Evolutionary conservation across 306 rosid genomes (phyloP).

Genomic region (Vigna hirtella): DNA sequence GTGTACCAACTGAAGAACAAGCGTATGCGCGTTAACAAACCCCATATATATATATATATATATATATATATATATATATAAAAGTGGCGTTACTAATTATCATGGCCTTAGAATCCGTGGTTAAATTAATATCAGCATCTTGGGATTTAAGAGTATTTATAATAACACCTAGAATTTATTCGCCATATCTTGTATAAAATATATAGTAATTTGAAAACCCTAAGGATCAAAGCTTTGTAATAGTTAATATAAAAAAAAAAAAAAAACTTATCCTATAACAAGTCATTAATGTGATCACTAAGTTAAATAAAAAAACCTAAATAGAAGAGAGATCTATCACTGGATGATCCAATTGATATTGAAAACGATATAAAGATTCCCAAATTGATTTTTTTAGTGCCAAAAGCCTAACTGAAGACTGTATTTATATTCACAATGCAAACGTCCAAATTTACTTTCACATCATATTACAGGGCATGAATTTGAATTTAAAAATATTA

Average conservation of each 20-base stretch:
- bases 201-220: conserved; percentile 4
- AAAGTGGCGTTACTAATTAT: neutral
- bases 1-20: no score
- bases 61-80: neutral
- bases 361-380: conserved; percentile 20
- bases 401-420: conserved; percentile 1
- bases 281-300: neutral
- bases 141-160: neutral
- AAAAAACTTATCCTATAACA: no score
- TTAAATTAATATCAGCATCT: conserved; percentile 15
- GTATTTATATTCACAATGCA: conserved; percentile 11
- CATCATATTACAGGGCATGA: neutral
- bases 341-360: conserved; percentile 7
- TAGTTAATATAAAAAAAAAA: no score
- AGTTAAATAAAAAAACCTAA: neutral
- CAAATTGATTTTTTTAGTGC: neutral
- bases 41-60: no score
- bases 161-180: conserved; percentile 38
- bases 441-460: conserved; percentile 23
- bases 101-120: neutral
- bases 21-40: no score
- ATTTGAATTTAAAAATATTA: neutral
- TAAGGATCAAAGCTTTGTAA: neutral
- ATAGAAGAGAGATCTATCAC: neutral
- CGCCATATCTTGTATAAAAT: conserved; percentile 38